These are phyloP conservation scores for Penicillium longicatenatum DNA, from an alignment of 495 filamentous ascomycete species.

Conservation along the genomic window DNA sequence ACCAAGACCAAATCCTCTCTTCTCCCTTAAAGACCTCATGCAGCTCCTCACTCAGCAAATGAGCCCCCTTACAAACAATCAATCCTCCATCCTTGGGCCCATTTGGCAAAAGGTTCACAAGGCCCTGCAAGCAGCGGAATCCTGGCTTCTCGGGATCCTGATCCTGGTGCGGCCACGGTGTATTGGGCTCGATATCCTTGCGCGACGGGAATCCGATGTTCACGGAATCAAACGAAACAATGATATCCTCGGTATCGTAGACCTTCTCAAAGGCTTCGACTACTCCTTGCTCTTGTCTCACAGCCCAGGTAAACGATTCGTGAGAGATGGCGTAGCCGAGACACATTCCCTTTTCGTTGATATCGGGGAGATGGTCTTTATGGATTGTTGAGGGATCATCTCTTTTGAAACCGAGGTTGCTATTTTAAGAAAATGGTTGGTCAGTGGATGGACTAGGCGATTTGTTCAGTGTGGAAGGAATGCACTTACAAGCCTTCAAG, in stretches of 20 bases:
- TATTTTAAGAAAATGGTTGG: not conserved
- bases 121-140: slow-evolving; percentile 42
- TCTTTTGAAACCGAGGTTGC: slow-evolving; percentile 36
- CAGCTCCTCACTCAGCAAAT: slow-evolving; percentile 31
- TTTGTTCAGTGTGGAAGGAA: too few relatives aligned
- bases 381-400: slow-evolving; percentile 34
- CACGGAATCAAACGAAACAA: slow-evolving; percentile 41
- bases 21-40: slow-evolving; percentile 27
- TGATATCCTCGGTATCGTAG: slow-evolving; percentile 32
- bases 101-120: slow-evolving; percentile 39
- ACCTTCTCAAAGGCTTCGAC: slow-evolving; percentile 36
- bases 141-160: slow-evolving; percentile 39
- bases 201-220: slow-evolving; percentile 34
- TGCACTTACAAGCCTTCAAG: slow-evolving; percentile 17
- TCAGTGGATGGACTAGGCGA: not conserved
- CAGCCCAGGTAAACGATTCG: slow-evolving; percentile 39
- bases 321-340: slow-evolving; percentile 37
- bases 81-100: slow-evolving; percentile 40
- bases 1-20: slow-evolving; percentile 30
- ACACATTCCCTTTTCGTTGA: slow-evolving; percentile 39
- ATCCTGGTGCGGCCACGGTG: slow-evolving; percentile 44
- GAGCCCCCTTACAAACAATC: slow-evolving; percentile 31
- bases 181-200: slow-evolving; percentile 30
- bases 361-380: slow-evolving; percentile 34
- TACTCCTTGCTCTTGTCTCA: slow-evolving; percentile 36